Conservation (phyloP, 768 basidiomycete genomes). For the Tylopilus rubrobrunneus region DNA sequence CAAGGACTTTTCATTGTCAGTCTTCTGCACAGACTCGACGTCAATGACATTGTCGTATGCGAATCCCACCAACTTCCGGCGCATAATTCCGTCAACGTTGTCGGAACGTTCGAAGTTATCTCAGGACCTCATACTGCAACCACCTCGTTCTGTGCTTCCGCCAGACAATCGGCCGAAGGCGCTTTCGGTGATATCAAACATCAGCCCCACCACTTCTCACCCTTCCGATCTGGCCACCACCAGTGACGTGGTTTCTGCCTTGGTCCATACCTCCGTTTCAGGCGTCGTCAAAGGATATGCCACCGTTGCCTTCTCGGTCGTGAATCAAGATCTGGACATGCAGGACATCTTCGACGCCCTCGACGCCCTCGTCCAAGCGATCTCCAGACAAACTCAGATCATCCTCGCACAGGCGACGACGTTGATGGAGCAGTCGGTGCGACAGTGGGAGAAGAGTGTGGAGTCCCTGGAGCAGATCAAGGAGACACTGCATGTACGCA, state of each 20-base stretch:
- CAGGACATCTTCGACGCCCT: conserved; percentile 56
- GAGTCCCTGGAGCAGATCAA: conserved; percentile 37
- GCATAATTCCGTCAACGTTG: conserved; percentile 17
- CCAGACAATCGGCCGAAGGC: conserved; percentile 26
- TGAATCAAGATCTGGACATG: conserved; percentile 54
- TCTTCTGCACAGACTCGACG: conserved; percentile 47
- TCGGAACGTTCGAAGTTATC: conserved; percentile 27
- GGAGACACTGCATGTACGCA: conserved; percentile 44
- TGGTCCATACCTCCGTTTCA: conserved; percentile 44
- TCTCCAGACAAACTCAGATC: conserved; percentile 41
- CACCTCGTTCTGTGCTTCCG: conserved; percentile 25
- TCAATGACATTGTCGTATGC: conserved; percentile 22
- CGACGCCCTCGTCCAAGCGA: conserved; percentile 50
- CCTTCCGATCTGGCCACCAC: conserved; percentile 16
- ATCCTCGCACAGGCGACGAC: conserved; percentile 32
- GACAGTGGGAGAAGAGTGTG: conserved; percentile 26
- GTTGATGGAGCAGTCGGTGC: conserved; percentile 44
- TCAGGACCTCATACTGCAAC: conserved; percentile 37
- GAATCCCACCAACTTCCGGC: conserved; percentile 23
- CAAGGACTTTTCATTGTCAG: conserved; percentile 49
- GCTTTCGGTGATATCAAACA: conserved; percentile 25
- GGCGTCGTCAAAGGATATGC: conserved; percentile 45
- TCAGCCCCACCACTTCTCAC: conserved; percentile 4
- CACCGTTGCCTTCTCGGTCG: conserved; percentile 39
- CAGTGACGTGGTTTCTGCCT: conserved; percentile 12